Evolutionary conservation across 2,329 filamentous ascomycete species (phyloP).

Genomic region (Myriosclerotinia scirpicola): DNA sequence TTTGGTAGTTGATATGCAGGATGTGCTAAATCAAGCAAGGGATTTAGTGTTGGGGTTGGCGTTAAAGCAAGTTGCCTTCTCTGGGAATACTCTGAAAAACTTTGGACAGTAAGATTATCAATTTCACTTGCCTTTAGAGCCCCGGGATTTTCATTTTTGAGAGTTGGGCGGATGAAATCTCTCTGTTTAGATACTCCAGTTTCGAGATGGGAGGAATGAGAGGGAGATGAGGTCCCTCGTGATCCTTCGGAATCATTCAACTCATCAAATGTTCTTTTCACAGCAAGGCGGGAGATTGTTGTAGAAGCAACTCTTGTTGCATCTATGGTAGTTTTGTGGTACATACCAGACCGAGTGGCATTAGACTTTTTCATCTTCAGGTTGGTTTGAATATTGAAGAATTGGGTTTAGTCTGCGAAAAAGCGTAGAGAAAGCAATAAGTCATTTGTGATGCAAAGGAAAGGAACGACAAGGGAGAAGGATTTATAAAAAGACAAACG

Average conservation of each 20-base stretch:
- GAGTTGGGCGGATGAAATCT: conserved; percentile 25
- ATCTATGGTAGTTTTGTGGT: conserved; percentile 35
- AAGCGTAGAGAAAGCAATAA: not conserved
- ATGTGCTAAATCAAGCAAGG: conserved; percentile 61
- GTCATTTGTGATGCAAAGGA: conserved; percentile 9
- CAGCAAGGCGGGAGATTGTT: conserved; percentile 30
- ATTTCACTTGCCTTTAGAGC: conserved; percentile 50
- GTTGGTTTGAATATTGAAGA: too few relatives aligned
- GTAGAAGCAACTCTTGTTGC: conserved; percentile 27
- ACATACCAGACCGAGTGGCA: conserved; percentile 1
- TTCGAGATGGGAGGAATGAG: not conserved
- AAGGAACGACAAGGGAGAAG: not conserved
- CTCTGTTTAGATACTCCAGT: not conserved
- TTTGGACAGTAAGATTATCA: conserved; percentile 38
- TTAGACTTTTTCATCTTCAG: not conserved
- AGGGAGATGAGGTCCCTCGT: not conserved
- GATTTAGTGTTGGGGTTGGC: conserved; percentile 52
- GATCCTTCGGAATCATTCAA: not conserved
- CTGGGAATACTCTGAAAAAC: conserved; percentile 57
- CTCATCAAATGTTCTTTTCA: conserved; percentile 34
- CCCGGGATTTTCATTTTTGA: conserved; percentile 26
- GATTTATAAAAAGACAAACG: not conserved
- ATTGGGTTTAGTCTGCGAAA: not conserved
- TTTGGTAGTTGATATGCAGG: conserved; percentile 61
- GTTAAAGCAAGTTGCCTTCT: conserved; percentile 53